These are phyloP conservation scores for Phytophthora tubulina DNA, from an alignment of 352 stramenopile species.

Conservation along the genomic window DNA sequence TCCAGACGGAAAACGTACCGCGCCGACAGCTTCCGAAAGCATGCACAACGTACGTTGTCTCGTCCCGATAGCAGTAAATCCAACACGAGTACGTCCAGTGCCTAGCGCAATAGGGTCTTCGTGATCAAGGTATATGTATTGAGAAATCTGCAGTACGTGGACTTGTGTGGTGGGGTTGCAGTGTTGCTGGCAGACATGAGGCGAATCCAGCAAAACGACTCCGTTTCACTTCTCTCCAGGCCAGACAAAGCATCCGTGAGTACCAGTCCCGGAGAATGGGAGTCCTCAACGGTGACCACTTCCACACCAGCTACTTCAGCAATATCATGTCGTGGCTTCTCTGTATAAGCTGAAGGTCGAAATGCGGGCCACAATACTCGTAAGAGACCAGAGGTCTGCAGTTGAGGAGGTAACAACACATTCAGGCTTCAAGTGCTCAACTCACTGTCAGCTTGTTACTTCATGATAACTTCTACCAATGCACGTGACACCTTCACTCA, in stretches of 20 bases:
- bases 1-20: slow-evolving; percentile 62
- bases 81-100: slow-evolving; percentile 37
- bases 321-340: slow-evolving; percentile 42
- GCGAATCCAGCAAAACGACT: slow-evolving; percentile 9
- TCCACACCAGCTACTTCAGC: slow-evolving; percentile 46
- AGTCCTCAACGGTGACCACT: slow-evolving; percentile 64
- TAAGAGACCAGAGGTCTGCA: not conserved
- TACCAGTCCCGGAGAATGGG: too few species aligned
- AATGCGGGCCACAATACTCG: not conserved
- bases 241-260: not conserved
- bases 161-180: not conserved
- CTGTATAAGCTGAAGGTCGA: slow-evolving; percentile 11
- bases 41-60: slow-evolving; percentile 43
- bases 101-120: slow-evolving; percentile 12
- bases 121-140: not conserved
- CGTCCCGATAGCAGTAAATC: slow-evolving; percentile 31
- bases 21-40: slow-evolving; percentile 55
- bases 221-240: not conserved
- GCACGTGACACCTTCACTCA: slow-evolving; percentile 4
- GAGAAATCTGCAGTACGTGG: not conserved
- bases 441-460: not conserved
- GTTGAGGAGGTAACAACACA: not conserved
- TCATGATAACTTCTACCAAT: not conserved
- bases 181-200: slow-evolving; percentile 19
- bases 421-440: not conserved